Evolutionary conservation across 2,329 filamentous ascomycete species (phyloP), one percentile per base, ranked within the genome.

Genomic region (Alternaria triticimaculans): DNA sequence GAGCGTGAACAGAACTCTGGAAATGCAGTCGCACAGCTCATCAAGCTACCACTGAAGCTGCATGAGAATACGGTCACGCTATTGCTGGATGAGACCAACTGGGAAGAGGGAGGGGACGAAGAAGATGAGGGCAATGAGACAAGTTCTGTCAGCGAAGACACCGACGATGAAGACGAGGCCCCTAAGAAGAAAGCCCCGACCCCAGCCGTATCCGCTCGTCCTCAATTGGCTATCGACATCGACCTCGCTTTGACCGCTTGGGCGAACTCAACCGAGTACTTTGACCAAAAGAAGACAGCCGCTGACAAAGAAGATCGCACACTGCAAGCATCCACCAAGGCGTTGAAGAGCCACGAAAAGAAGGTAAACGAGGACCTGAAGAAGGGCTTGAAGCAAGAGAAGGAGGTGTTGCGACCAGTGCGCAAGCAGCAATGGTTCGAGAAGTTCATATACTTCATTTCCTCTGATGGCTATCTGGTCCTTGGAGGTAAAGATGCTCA

Each of bases 401-500:
- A 97, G 78, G 90, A 93, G 20, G 84, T 96, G 2, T 82, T 98
- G 10, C 89, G 94, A 49, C 93, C 92, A 0, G 90, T 97, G 9
- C 88, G 96, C 60, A 91, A 90, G 74, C 91, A 90, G 69, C 87
- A 94, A 73, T 99, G 96, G 96, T 99, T 97, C 71, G 96, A 99
- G 75, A 99, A 99, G 80, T 99, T 97, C 73, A 84, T 90, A 26
- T 98, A 93, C 87, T 99, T 99, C 81, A 88, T 98, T 71, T 97
- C 94, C 1, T 96, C 94, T 0, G 96, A 99, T 75, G 94, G 95
- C 5, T 97, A 98, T 77, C 86, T 99, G 6, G 92, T 98, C 1
- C 86, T 99, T 15, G 95, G 90, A 48, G 95, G 94, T 15, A 93
- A 93, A 65, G 96, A 99, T 82, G 87, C 90, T 2, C 91, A 93